Percentiles rank a stretch among this genome's conserved stretches.
These are phyloP conservation scores for Fennellomyces sp. DNA, from an alignment of 371 early-diverging fungal genomes.

Conservation along the genomic window DNA sequence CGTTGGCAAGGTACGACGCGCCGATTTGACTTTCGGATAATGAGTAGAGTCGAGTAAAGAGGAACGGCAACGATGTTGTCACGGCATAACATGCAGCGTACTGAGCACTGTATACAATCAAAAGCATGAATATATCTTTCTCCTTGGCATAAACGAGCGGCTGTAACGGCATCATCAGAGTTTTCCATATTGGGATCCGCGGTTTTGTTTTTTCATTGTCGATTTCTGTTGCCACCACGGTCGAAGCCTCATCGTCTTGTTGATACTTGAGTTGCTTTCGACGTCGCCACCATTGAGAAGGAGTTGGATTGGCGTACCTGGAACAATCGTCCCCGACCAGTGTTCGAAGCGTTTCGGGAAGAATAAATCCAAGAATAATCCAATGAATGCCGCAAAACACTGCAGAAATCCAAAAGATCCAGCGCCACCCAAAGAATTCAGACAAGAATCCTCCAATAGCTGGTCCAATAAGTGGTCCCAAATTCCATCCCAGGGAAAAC, in stretches of 20 bases:
- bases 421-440: slow-evolving; percentile 27
- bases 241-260: not conserved
- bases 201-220: not conserved
- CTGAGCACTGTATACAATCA: slow-evolving; percentile 32
- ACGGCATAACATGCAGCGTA: slow-evolving; percentile 39
- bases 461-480: slow-evolving; percentile 23
- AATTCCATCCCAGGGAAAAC: slow-evolving; percentile 17
- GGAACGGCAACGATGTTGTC: slow-evolving; percentile 31
- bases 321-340: slow-evolving; percentile 48
- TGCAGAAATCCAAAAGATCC: slow-evolving; percentile 39
- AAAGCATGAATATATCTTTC: slow-evolving; percentile 29
- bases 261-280: slow-evolving; percentile 1
- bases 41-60: slow-evolving; percentile 15
- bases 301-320: slow-evolving; percentile 45
- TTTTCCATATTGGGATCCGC: not conserved
- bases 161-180: slow-evolving; percentile 16
- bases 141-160: slow-evolving; percentile 33
- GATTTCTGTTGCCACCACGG: not conserved
- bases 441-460: slow-evolving; percentile 22
- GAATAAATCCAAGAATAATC: slow-evolving; percentile 17
- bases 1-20: slow-evolving; percentile 21
- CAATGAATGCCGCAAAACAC: slow-evolving; percentile 22
- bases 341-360: slow-evolving; percentile 49
- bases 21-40: slow-evolving; percentile 21
- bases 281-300: slow-evolving; percentile 22